Evolutionary conservation across 2,329 filamentous ascomycete species (phyloP).

Genomic region (Fusarium domesticum): DNA sequence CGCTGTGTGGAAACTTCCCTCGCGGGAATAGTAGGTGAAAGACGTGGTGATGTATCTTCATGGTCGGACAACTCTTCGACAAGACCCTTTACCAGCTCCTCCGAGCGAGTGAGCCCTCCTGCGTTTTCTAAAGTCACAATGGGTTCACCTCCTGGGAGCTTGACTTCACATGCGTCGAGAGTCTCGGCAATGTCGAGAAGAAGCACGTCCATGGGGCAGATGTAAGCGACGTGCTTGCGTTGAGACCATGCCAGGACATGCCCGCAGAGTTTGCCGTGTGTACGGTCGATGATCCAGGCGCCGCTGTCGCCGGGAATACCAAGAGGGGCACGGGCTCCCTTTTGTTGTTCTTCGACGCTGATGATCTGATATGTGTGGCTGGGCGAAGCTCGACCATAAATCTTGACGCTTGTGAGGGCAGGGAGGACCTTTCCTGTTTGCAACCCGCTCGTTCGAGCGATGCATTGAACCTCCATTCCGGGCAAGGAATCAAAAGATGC

Average conservation of each 20-base stretch:
- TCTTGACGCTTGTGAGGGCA: constrained; percentile 78
- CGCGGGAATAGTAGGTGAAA: constrained; percentile 4
- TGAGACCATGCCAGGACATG: constrained; percentile 88
- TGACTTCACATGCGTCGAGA: constrained; percentile 66
- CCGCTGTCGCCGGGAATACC: constrained; percentile 85
- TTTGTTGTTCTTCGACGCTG: constrained; percentile 33
- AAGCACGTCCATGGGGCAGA: constrained; percentile 91
- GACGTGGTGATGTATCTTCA: constrained; percentile 14
- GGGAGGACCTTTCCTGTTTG: constrained; percentile 75
- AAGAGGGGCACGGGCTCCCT: constrained; percentile 38
- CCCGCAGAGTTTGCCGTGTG: constrained; percentile 76
- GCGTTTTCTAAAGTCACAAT: constrained; percentile 34
- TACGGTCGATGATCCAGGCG: constrained; percentile 85
- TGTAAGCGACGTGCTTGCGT: constrained; percentile 79
- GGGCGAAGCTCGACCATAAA: constrained; percentile 78
- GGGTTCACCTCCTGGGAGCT: constrained; percentile 61
- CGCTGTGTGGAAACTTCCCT: constrained; percentile 5
- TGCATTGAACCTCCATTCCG: constrained; percentile 78
- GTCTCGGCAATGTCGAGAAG: constrained; percentile 81
- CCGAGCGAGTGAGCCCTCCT: constrained; percentile 8
- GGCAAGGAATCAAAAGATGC: constrained; percentile 62
- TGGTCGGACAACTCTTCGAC: constrained; percentile 25
- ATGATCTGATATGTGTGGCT: constrained; percentile 66
- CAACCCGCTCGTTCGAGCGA: constrained; percentile 81
- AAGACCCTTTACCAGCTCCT: constrained; percentile 31